A percentile compares a stretch with the other conserved stretches of the same genome.
Evolutionary conservation across 2,329 filamentous ascomycete genomes (phyloP).

Genomic region (Ophiosphaerella narmari): DNA sequence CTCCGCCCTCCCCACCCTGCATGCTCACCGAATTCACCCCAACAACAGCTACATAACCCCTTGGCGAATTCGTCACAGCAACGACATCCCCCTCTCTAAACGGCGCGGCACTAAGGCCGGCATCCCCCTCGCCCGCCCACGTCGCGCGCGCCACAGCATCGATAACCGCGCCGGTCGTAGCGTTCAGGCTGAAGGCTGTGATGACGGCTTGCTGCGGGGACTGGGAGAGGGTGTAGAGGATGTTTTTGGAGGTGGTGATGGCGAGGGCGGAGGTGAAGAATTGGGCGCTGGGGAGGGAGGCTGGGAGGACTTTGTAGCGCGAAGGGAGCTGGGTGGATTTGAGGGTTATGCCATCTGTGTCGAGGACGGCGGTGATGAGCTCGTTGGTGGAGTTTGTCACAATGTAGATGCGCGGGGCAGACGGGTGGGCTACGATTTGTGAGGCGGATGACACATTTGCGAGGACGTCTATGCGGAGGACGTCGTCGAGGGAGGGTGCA

Average conservation of each 20-base stretch:
- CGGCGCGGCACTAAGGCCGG: slow-evolving; percentile 17
- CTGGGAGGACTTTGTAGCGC: slow-evolving; percentile 17
- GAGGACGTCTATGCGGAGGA: slow-evolving; percentile 17
- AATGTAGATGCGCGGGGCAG: slow-evolving; percentile 18
- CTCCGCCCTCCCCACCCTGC: background rate
- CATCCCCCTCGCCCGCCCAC: slow-evolving; percentile 17
- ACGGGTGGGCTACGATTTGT: slow-evolving; percentile 27
- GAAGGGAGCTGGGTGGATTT: slow-evolving; percentile 1
- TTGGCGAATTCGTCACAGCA: slow-evolving; percentile 22
- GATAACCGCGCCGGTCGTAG: slow-evolving; percentile 23
- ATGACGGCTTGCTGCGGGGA: slow-evolving; percentile 18
- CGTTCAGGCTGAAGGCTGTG: slow-evolving; percentile 21
- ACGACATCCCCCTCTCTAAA: slow-evolving; percentile 20
- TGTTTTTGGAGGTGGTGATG: slow-evolving; percentile 20
- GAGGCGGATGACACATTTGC: slow-evolving; percentile 20
- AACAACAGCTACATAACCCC: slow-evolving; percentile 21
- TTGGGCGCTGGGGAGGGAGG: slow-evolving; percentile 6
- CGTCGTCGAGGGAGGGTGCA: slow-evolving; percentile 12
- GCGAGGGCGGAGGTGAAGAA: slow-evolving; percentile 21
- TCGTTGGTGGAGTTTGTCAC: slow-evolving; percentile 26
- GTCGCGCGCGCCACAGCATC: slow-evolving; percentile 17
- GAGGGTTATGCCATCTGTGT: background rate
- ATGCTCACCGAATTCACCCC: slow-evolving; percentile 14
- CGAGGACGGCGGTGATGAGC: slow-evolving; percentile 17
- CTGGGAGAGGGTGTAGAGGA: slow-evolving; percentile 28